phyloP scores from a whole-genome alignment of 768 basidiomycete species.

The Boletus sp. region DNA sequence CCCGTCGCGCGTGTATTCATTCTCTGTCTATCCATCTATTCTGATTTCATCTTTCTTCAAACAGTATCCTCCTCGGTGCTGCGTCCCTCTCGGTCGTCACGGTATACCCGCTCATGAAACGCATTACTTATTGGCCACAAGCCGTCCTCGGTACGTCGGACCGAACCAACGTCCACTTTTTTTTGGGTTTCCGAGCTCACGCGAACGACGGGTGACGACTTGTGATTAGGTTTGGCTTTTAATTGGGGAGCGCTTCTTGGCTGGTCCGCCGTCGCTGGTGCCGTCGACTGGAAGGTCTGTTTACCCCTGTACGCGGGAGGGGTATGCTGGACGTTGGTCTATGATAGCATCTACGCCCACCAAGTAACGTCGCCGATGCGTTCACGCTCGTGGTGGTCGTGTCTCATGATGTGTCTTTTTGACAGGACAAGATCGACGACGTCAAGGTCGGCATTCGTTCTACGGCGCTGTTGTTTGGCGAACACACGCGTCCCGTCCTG shows the following conservation, averaged over 20 bases:
- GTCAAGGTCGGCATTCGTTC: slow-evolving; percentile 84
- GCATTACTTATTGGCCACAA: slow-evolving; percentile 96
- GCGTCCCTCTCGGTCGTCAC: slow-evolving; percentile 85
- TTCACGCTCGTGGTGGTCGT: too few species aligned
- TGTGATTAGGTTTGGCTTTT: slow-evolving; percentile 73
- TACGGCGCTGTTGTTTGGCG: slow-evolving; percentile 88
- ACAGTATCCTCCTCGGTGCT: slow-evolving; percentile 87
- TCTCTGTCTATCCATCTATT: not conserved
- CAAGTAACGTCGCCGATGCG: slow-evolving; percentile 50
- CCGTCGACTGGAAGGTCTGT: slow-evolving; percentile 77
- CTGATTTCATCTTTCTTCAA: not conserved
- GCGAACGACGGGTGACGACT: not conserved
- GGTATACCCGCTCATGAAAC: slow-evolving; percentile 95
- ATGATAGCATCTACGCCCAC: slow-evolving; percentile 97
- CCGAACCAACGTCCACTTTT: not conserved
- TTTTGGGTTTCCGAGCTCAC: not conserved
- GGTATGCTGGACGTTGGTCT: slow-evolving; percentile 91
- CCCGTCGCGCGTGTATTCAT: too few species aligned
- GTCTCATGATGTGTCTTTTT: not conserved
- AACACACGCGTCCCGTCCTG: slow-evolving; percentile 72
- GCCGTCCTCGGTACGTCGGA: slow-evolving; percentile 76
- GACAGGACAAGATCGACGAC: slow-evolving; percentile 90
- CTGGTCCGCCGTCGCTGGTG: slow-evolving; percentile 89
- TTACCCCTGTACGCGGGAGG: slow-evolving; percentile 89
- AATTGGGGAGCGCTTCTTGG: slow-evolving; percentile 97